phyloP scores from a whole-genome alignment of 2,329 filamentous ascomycete genomes.

The Camptophora hylomeconis region DNA sequence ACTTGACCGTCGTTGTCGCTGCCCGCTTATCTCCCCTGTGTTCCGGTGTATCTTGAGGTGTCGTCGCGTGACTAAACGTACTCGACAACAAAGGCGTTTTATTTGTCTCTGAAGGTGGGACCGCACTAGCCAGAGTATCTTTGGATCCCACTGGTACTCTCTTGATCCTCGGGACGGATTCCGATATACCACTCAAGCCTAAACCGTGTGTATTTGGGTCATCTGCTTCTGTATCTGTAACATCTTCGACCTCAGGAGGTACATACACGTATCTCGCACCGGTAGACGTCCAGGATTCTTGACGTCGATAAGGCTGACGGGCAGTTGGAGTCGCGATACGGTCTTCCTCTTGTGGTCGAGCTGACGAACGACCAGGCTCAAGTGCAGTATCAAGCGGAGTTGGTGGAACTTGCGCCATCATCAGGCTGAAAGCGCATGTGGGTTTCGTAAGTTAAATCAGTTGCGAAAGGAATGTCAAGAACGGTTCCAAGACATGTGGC shows the following conservation, averaged over 20 bases:
- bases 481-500: too few species aligned
- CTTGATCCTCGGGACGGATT: background rate
- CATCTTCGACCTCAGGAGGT: conserved; percentile 1
- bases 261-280: conserved; percentile 1
- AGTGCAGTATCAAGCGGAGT: too few species aligned
- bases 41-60: conserved; percentile 3
- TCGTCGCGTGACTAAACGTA: conserved; percentile 2
- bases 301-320: conserved; percentile 1
- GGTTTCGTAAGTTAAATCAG: too few species aligned
- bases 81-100: background rate
- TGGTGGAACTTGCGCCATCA: too few species aligned
- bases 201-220: background rate
- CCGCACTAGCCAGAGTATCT: background rate
- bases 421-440: background rate
- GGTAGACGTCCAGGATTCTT: conserved; percentile 1
- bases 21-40: background rate
- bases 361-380: too few species aligned
- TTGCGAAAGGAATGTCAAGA: too few species aligned
- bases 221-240: background rate
- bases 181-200: conserved; percentile 1
- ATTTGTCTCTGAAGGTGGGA: background rate
- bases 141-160: conserved; percentile 1
- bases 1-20: background rate
- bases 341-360: background rate
- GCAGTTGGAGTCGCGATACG: background rate